Percentiles rank a stretch among this genome's conserved stretches.
Evolutionary conservation across 352 stramenopile genomes (phyloP).

Genomic region (Stephanocyclus meneghinianus): DNA sequence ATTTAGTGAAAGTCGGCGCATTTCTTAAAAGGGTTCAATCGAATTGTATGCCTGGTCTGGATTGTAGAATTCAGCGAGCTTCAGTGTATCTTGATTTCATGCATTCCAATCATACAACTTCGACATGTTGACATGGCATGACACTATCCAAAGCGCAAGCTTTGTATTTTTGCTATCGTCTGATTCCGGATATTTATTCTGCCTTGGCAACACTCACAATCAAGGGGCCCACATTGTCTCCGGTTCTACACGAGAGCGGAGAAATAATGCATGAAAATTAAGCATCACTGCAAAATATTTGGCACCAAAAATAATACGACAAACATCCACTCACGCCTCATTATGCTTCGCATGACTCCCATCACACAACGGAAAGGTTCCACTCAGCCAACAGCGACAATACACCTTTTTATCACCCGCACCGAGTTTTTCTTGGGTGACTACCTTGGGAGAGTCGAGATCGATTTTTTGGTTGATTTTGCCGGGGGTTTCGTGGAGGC

Average conservation of each 20-base stretch:
- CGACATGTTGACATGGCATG: not conserved
- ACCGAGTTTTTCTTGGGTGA: slow-evolving; percentile 56
- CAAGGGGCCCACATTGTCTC: slow-evolving; percentile 82
- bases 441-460: slow-evolving; percentile 68
- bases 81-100: not conserved
- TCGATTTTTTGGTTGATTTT: slow-evolving; percentile 76
- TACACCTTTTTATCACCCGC: slow-evolving; percentile 78
- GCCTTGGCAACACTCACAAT: slow-evolving; percentile 68
- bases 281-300: not conserved
- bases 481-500: slow-evolving; percentile 24
- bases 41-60: too few relatives aligned
- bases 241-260: slow-evolving; percentile 5
- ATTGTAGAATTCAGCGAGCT: too few relatives aligned
- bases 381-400: slow-evolving; percentile 79
- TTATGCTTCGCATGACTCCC: slow-evolving; percentile 78
- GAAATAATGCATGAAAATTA: not conserved
- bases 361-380: slow-evolving; percentile 81
- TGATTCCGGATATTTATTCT: slow-evolving; percentile 16
- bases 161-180: not conserved
- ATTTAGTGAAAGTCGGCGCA: too few relatives aligned
- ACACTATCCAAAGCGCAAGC: not conserved
- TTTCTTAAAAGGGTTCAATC: too few relatives aligned
- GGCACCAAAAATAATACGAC: not conserved
- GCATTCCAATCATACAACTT: not conserved
- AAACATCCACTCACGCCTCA: slow-evolving; percentile 47